These are phyloP conservation scores for Tillandsia fasciculata DNA, from an alignment of 176 grass and related monocot genomes.

Conservation along the genomic window DNA sequence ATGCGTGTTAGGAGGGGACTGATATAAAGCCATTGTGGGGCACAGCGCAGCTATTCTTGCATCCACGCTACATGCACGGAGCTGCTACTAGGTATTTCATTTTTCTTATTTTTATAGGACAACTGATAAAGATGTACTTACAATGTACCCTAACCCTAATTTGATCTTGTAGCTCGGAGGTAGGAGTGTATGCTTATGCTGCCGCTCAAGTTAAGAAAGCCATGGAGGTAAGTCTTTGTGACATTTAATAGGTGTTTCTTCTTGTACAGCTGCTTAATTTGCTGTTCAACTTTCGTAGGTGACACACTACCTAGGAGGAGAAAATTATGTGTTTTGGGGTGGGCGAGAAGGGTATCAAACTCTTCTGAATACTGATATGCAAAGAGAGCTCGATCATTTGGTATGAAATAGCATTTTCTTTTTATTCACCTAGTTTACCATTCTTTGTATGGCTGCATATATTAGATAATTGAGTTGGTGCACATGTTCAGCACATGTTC, in stretches of 20 bases:
- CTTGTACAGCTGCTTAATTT: slow-evolving; percentile 16
- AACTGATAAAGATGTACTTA: neutral
- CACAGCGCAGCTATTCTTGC: slow-evolving; percentile 73
- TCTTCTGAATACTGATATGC: slow-evolving; percentile 93
- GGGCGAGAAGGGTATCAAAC: slow-evolving; percentile 93
- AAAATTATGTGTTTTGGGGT: slow-evolving; percentile 99
- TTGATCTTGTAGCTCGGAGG: slow-evolving; percentile 31
- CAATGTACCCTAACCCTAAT: neutral
- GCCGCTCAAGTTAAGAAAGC: slow-evolving; percentile 98
- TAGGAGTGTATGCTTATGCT: slow-evolving; percentile 77
- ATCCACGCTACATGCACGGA: slow-evolving; percentile 91
- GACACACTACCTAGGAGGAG: slow-evolving; percentile 86
- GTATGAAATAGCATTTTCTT: slow-evolving; percentile 22
- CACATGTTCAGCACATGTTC: neutral
- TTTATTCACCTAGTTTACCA: slow-evolving; percentile 8
- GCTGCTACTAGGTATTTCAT: slow-evolving; percentile 75
- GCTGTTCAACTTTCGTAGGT: slow-evolving; percentile 34
- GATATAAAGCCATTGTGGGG: slow-evolving; percentile 82
- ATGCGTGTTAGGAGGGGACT: slow-evolving; percentile 41
- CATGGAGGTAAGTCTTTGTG: slow-evolving; percentile 48
- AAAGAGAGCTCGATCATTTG: slow-evolving; percentile 95
- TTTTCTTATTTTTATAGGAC: neutral
- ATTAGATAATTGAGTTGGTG: neutral
- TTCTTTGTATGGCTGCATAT: neutral
- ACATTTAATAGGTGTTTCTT: neutral